Conservation (phyloP, 768 basidiomycete species). For the Solioccasus polychromus region DNA sequence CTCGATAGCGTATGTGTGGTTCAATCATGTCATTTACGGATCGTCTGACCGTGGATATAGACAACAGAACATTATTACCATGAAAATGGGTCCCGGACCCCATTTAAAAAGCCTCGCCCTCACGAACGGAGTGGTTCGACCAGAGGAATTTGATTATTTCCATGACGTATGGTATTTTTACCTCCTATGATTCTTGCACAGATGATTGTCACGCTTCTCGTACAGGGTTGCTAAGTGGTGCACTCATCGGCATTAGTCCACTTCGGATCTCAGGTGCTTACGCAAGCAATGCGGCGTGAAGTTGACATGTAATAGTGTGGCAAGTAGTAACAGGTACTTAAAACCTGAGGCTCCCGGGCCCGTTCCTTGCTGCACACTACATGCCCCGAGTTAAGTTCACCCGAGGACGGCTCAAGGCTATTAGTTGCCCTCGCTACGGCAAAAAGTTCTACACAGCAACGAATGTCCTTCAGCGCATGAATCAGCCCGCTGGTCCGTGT, state of each 20-base stretch:
- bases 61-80: constrained; percentile 37
- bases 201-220: constrained; percentile 49
- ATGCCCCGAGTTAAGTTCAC: background rate
- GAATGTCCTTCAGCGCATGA: constrained; percentile 1
- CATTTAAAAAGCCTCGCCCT: constrained; percentile 78
- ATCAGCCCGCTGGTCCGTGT: background rate
- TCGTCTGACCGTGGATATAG: constrained; percentile 14
- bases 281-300: no score
- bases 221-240: constrained; percentile 58
- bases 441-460: background rate
- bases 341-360: no score
- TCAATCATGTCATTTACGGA: background rate
- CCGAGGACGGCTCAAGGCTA: background rate
- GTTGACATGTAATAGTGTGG: no score
- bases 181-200: constrained; percentile 25
- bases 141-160: constrained; percentile 74
- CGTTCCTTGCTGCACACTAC: no score
- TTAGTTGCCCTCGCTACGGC: background rate
- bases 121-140: constrained; percentile 40
- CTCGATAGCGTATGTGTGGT: constrained; percentile 45
- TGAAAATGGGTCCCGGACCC: constrained; percentile 71
- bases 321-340: no score
- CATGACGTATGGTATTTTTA: constrained; percentile 56
- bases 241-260: constrained; percentile 55
- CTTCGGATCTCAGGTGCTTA: constrained; percentile 64